Evolutionary conservation across 345 rosid species (phyloP).

Genomic region (Pelargonium nanum): DNA sequence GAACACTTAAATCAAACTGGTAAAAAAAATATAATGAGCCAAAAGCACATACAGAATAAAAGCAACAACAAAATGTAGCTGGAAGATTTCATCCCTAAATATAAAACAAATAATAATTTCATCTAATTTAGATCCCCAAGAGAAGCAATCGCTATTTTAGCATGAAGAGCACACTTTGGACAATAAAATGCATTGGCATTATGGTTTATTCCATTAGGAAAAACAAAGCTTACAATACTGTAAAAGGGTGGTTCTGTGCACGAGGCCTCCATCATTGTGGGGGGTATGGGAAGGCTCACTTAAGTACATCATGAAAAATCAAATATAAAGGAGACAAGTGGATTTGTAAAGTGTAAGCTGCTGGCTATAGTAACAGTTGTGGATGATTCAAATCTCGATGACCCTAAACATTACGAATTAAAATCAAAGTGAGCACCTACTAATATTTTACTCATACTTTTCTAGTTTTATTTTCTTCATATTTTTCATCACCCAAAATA

Average conservation of each 20-base stretch:
- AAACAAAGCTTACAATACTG: neutral
- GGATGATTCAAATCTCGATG: no score
- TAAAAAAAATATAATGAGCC: neutral
- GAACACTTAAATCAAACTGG: slow-evolving; percentile 1
- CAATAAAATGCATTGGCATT: neutral
- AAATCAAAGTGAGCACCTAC: neutral
- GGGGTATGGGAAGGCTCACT: no score
- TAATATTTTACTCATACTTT: no score
- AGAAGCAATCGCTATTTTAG: no score
- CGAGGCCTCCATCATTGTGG: no score
- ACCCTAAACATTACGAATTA: no score
- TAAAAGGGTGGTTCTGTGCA: no score
- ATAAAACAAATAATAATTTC: neutral
- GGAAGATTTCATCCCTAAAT: neutral
- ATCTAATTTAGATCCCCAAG: no score
- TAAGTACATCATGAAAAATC: neutral
- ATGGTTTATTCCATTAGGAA: neutral
- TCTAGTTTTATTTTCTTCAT: neutral
- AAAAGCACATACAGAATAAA: neutral
- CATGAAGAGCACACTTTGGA: neutral
- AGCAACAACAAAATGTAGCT: neutral
- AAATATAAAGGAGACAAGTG: neutral
- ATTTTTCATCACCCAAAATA: neutral
- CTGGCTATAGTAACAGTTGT: no score
- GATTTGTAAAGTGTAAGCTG: neutral